A percentile compares a stretch with the other conserved stretches of the same genome.
Conservation (phyloP, 2,329 filamentous ascomycete species). For the Aspergillus sp. region DNA sequence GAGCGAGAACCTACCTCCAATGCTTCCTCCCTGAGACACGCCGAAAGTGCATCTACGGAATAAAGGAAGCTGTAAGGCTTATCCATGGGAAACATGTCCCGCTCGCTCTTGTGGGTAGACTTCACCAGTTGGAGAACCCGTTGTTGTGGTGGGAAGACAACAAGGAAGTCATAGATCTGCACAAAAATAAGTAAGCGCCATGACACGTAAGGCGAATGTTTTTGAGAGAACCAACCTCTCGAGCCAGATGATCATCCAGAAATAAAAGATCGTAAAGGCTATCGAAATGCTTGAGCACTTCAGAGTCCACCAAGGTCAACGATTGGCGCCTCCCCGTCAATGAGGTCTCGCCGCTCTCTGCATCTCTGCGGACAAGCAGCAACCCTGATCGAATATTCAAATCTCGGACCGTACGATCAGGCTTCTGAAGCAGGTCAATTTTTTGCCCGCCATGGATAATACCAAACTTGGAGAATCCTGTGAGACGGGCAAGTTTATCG, state of each 20-base stretch:
- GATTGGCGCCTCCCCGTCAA: constrained; percentile 35
- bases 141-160: constrained; percentile 59
- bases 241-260: constrained; percentile 59
- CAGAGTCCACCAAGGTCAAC: constrained; percentile 59
- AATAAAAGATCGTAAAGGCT: constrained; percentile 74
- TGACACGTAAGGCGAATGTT: neutral
- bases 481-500: constrained; percentile 56
- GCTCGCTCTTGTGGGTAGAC: constrained; percentile 43
- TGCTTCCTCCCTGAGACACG: constrained; percentile 47
- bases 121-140: constrained; percentile 53
- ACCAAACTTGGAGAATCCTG: constrained; percentile 66
- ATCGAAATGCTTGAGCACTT: constrained; percentile 72
- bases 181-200: constrained; percentile 5
- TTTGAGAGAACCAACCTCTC: constrained; percentile 44
- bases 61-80: constrained; percentile 68
- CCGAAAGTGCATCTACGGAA: constrained; percentile 56
- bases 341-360: constrained; percentile 35
- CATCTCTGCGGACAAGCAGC: constrained; percentile 53
- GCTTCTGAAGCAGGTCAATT: constrained; percentile 52
- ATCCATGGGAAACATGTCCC: constrained; percentile 56
- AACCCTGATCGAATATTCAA: constrained; percentile 56
- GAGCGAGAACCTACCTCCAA: constrained; percentile 21
- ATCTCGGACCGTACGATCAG: constrained; percentile 57
- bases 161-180: constrained; percentile 62
- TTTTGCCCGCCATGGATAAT: constrained; percentile 60